These are phyloP conservation scores for Chaetomium fimeti DNA, from an alignment of 495 filamentous ascomycete species.

Conservation along the genomic window DNA sequence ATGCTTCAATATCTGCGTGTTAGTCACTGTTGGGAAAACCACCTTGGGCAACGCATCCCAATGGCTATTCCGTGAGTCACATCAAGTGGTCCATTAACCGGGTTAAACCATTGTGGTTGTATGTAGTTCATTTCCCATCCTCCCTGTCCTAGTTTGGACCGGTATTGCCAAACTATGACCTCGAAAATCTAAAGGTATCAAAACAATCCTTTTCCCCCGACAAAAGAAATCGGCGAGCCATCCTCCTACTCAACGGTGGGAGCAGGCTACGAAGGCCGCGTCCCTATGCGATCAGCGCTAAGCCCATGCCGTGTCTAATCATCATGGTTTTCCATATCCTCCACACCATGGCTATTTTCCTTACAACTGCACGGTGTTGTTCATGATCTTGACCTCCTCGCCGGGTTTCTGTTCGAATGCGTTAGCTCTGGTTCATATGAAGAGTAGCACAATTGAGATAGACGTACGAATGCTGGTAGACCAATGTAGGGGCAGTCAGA, in stretches of 20 bases:
- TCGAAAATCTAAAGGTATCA: not conserved
- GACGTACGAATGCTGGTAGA: constrained; percentile 70
- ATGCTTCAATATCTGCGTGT: not conserved
- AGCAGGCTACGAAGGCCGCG: not conserved
- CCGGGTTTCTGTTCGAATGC: constrained; percentile 65
- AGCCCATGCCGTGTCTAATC: not conserved
- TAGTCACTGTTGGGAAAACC: not conserved
- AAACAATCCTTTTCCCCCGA: not conserved
- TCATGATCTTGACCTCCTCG: constrained; percentile 83
- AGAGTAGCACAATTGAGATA: not conserved
- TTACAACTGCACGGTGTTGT: constrained; percentile 83
- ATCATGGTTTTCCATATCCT: not conserved
- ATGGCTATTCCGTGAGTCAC: no score
- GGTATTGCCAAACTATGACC: not conserved
- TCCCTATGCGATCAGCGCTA: not conserved
- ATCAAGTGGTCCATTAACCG: no score
- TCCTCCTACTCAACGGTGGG: not conserved
- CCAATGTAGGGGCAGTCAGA: constrained; percentile 82
- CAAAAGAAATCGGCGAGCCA: not conserved
- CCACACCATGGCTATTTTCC: not conserved
- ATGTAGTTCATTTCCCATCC: not conserved
- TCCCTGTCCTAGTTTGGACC: not conserved
- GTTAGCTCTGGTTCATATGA: constrained; percentile 3
- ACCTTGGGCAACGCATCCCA: no score
- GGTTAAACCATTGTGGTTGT: not conserved